Percentiles rank a stretch among this genome's conserved stretches.
Conservation (phyloP, 2,329 filamentous ascomycete genomes). For the Xylaria sp. region DNA sequence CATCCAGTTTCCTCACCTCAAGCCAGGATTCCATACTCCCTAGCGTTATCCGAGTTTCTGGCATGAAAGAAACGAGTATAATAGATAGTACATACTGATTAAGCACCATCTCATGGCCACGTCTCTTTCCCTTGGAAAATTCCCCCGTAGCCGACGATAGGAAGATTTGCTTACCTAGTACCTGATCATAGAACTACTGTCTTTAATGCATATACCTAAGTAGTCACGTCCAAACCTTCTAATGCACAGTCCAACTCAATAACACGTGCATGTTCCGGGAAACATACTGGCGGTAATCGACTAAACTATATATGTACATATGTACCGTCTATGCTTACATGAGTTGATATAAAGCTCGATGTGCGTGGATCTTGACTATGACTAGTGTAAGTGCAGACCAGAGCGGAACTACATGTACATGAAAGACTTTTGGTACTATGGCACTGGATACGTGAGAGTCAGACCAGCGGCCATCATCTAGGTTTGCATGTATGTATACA, state of each 20-base stretch:
- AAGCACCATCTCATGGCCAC: background rate
- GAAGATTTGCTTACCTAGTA: background rate
- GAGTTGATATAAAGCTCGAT: too few species aligned
- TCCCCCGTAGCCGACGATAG: background rate
- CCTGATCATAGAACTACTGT: background rate
- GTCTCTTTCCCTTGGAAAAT: background rate
- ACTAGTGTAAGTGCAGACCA: too few species aligned
- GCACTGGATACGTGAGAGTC: too few species aligned
- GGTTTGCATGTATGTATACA: background rate
- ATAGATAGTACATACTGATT: too few species aligned
- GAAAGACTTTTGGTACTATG: background rate
- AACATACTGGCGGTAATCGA: too few species aligned
- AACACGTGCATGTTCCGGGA: too few species aligned
- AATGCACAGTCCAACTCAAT: too few species aligned
- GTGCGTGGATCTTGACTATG: too few species aligned
- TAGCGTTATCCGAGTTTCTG: background rate
- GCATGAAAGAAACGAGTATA: background rate
- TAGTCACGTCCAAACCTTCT: background rate
- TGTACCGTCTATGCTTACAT: too few species aligned
- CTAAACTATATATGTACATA: too few species aligned
- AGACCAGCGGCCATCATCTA: background rate
- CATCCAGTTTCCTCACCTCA: conserved; percentile 43
- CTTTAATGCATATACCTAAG: background rate
- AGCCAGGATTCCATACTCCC: background rate
- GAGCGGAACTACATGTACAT: too few species aligned